A percentile compares a stretch with the other conserved stretches of the same genome.
Evolutionary conservation across 352 stramenopile species (phyloP).

Genomic region (Globisporangium uncinulatum): DNA sequence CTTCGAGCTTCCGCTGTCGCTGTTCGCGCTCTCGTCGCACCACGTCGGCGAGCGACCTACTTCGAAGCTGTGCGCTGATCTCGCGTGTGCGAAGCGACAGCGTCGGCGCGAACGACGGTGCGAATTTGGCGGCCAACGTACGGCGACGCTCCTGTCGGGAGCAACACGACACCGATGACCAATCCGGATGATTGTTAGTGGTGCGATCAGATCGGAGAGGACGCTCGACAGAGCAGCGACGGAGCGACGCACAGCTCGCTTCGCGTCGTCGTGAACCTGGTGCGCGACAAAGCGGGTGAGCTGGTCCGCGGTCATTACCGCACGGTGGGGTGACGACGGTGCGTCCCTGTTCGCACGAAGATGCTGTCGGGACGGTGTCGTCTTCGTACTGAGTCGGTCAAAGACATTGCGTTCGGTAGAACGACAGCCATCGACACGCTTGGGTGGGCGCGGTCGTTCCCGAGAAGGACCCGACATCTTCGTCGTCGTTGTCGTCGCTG

Average conservation of each 20-base stretch:
- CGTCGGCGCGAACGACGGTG: conserved; percentile 19
- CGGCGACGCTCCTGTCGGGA: conserved; percentile 3
- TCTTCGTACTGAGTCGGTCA: conserved; percentile 17
- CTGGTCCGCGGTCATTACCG: neutral
- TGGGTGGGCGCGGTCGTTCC: neutral
- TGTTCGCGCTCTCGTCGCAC: conserved; percentile 9
- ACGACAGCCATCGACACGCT: neutral
- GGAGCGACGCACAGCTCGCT: conserved; percentile 1
- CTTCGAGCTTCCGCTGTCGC: conserved; percentile 5
- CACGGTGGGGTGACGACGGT: conserved; percentile 2
- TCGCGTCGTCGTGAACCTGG: conserved; percentile 8
- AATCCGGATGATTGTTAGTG: too few species aligned
- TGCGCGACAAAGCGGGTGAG: conserved; percentile 23
- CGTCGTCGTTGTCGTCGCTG: neutral
- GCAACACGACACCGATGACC: neutral
- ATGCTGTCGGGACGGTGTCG: neutral
- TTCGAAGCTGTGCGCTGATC: conserved; percentile 18
- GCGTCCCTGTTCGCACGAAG: neutral
- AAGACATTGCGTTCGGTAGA: conserved; percentile 16
- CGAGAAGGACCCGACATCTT: neutral
- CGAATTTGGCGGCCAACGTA: conserved; percentile 10
- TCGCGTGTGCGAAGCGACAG: conserved; percentile 22
- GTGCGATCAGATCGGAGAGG: neutral
- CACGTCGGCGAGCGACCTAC: conserved; percentile 9
- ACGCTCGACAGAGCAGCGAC: neutral